Percentiles rank a stretch among this genome's conserved stretches.
phyloP scores from a whole-genome alignment of 2,329 filamentous ascomycete genomes.

The Talaromyces sp. region DNA sequence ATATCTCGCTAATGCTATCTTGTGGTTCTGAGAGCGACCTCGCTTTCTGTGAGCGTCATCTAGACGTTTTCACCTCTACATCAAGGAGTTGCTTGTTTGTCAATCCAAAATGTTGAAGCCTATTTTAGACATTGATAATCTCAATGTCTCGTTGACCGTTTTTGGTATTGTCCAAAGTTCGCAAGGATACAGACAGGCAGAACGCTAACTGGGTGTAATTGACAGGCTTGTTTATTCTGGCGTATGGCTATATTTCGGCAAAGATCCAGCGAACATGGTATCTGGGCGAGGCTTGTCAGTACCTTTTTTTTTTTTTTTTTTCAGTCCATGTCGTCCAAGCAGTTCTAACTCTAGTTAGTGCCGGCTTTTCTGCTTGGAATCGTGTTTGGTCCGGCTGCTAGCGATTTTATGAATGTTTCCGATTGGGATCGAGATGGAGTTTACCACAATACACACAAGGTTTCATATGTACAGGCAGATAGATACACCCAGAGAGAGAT shows the following conservation, averaged over 20 bases:
- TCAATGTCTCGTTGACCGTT: conserved; percentile 31
- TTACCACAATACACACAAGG: conserved; percentile 29
- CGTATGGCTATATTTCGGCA: conserved; percentile 30
- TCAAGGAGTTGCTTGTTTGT: not conserved
- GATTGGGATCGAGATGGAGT: conserved; percentile 32
- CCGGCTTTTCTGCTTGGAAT: conserved; percentile 54
- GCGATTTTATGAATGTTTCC: conserved; percentile 48
- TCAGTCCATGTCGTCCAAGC: conserved; percentile 3
- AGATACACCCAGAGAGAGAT: not conserved
- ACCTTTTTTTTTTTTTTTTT: not conserved
- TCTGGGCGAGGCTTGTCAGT: conserved; percentile 36
- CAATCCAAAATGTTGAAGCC: conserved; percentile 28
- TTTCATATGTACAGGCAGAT: conserved; percentile 34
- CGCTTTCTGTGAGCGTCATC: not conserved
- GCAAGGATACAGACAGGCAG: not conserved
- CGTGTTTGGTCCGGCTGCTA: conserved; percentile 51
- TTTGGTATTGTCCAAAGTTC: conserved; percentile 20
- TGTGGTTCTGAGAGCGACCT: not conserved
- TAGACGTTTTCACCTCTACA: not conserved
- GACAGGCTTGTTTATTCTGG: conserved; percentile 28
- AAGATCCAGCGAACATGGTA: conserved; percentile 37
- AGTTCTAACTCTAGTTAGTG: conserved; percentile 34
- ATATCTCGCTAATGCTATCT: not conserved
- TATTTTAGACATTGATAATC: conserved; percentile 29
- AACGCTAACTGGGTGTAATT: not conserved